Percentiles rank a stretch among this genome's conserved stretches.
phyloP scores from a whole-genome alignment of 2,329 filamentous ascomycete species.

The Triangularia setosa region DNA sequence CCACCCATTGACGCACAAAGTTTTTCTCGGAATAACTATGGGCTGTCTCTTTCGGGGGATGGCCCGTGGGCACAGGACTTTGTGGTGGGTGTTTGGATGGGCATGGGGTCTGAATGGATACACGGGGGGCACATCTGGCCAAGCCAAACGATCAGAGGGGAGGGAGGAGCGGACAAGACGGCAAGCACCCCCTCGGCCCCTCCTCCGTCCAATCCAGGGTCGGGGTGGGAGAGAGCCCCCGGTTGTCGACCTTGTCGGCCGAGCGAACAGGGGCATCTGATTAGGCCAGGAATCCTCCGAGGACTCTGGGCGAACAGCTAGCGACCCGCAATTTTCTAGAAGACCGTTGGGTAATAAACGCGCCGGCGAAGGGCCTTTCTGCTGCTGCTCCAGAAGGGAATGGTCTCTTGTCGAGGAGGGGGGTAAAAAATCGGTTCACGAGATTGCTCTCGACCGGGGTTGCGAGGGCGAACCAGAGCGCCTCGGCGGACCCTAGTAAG shows the following conservation, averaged over 20 bases:
- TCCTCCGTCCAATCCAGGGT: conserved; percentile 27
- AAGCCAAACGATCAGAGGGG: conserved; percentile 15
- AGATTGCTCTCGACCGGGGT: conserved; percentile 41
- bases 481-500: conserved; percentile 31
- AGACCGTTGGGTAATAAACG: conserved; percentile 43
- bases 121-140: conserved; percentile 14
- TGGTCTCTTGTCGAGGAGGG: conserved; percentile 35
- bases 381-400: conserved; percentile 33
- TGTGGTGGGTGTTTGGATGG: conserved; percentile 4
- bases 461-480: conserved; percentile 15
- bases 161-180: conserved; percentile 17
- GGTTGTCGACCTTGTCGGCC: conserved; percentile 31
- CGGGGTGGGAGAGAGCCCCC: conserved; percentile 20
- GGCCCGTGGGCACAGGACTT: conserved; percentile 13
- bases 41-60: conserved; percentile 16
- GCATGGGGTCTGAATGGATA: conserved; percentile 19
- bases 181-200: conserved; percentile 21
- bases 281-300: conserved; percentile 47
- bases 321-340: conserved; percentile 44
- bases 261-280: conserved; percentile 38
- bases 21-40: conserved; percentile 15
- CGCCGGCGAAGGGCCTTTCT: conserved; percentile 32
- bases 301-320: conserved; percentile 31
- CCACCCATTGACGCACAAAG: conserved; percentile 8
- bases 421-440: conserved; percentile 42